Percentiles rank a stretch among this genome's conserved stretches.
Evolutionary conservation across 2,329 filamentous ascomycete species (phyloP).

Genomic region (Diaporthe australafricana): DNA sequence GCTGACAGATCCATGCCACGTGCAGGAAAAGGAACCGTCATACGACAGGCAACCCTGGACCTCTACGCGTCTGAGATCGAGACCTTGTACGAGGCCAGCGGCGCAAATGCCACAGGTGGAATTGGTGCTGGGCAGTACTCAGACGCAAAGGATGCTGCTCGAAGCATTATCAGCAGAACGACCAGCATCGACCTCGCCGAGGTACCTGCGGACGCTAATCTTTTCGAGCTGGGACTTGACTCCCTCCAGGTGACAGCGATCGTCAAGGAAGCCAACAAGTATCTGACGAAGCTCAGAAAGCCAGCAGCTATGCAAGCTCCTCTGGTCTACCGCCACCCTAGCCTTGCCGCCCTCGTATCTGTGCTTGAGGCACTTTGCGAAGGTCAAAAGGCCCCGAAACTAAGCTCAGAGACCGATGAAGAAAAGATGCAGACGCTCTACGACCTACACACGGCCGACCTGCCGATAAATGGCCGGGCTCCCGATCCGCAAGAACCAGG

Average conservation of each 20-base stretch:
- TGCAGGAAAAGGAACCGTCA: constrained; percentile 59
- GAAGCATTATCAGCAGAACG: constrained; percentile 2
- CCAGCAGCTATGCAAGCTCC: constrained; percentile 1
- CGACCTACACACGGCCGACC: constrained; percentile 10
- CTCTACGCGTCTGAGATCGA: constrained; percentile 56
- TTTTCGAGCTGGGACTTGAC: constrained; percentile 28
- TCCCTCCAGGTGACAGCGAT: constrained; percentile 28
- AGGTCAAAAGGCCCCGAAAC: neutral
- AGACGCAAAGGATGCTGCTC: constrained; percentile 15
- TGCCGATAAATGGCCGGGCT: constrained; percentile 16
- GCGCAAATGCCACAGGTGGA: constrained; percentile 34
- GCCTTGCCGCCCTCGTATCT: constrained; percentile 7
- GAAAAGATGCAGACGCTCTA: constrained; percentile 29
- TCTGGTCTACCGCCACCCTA: constrained; percentile 27
- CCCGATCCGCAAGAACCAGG: constrained; percentile 1
- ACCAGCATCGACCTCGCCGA: constrained; percentile 14
- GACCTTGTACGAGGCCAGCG: constrained; percentile 47
- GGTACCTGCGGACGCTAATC: constrained; percentile 18
- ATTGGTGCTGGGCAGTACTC: neutral
- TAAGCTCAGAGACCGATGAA: neutral
- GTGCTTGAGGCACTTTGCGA: constrained; percentile 3
- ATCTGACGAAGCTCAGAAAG: constrained; percentile 1
- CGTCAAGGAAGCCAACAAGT: constrained; percentile 17
- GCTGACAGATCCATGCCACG: constrained; percentile 55
- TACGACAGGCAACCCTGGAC: constrained; percentile 51